These are phyloP conservation scores for Rubia tinctorum DNA, from an alignment of 305 asterid species.

Conservation along the genomic window DNA sequence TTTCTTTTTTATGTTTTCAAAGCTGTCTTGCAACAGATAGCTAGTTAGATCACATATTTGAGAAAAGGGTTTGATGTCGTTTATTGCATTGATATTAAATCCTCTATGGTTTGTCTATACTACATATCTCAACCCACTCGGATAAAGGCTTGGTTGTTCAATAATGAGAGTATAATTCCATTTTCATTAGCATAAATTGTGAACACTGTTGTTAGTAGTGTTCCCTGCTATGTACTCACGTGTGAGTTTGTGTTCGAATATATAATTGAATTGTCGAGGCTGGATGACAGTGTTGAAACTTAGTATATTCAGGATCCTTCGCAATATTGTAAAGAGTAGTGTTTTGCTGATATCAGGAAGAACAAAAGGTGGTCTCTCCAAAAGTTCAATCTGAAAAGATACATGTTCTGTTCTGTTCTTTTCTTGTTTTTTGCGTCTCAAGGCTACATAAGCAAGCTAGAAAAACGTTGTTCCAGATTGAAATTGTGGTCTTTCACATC, in stretches of 20 bases:
- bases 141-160: no score
- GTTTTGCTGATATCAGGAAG: not conserved
- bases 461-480: not conserved
- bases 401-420: not conserved
- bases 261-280: not conserved
- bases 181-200: no score
- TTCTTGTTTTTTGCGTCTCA: not conserved
- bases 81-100: not conserved
- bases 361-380: not conserved
- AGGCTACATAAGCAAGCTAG: not conserved
- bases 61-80: not conserved
- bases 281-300: not conserved
- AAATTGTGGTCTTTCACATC: not conserved
- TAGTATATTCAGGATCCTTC: not conserved
- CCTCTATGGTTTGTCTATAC: not conserved
- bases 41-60: not conserved
- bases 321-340: not conserved
- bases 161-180: no score
- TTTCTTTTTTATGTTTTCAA: not conserved
- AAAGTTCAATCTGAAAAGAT: not conserved
- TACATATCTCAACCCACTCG: no score
- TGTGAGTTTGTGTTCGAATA: not conserved
- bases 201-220: not conserved
- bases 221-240: not conserved
- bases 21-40: no score